Evolutionary conservation across 2,329 filamentous ascomycete genomes (phyloP).

Genomic region (Akanthomyces lecanii): DNA sequence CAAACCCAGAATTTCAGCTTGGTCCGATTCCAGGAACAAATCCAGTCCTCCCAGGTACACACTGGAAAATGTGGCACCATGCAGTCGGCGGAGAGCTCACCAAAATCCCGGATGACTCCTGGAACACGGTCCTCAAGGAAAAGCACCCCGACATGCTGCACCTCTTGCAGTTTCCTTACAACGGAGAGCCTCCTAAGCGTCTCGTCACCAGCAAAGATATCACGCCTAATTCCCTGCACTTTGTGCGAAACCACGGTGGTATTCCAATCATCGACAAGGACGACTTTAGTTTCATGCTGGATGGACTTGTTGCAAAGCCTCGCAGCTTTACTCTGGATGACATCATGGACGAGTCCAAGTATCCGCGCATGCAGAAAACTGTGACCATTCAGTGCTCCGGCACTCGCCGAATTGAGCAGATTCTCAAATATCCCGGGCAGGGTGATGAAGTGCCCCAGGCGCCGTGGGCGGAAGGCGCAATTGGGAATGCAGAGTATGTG

Average conservation of each 20-base stretch:
- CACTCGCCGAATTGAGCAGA: slow-evolving; percentile 66
- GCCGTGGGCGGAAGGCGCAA: slow-evolving; percentile 63
- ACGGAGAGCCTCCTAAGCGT: slow-evolving; percentile 57
- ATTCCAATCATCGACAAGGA: slow-evolving; percentile 61
- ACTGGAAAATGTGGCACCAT: slow-evolving; percentile 57
- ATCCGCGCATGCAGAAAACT: slow-evolving; percentile 55
- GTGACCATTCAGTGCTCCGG: slow-evolving; percentile 66
- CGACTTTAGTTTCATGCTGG: slow-evolving; percentile 50
- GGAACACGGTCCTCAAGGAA: slow-evolving; percentile 51
- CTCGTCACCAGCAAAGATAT: slow-evolving; percentile 47
- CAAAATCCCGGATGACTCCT: slow-evolving; percentile 53
- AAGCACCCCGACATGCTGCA: slow-evolving; percentile 59
- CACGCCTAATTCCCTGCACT: slow-evolving; percentile 56
- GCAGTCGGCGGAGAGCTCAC: slow-evolving; percentile 39
- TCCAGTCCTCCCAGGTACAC: slow-evolving; percentile 51
- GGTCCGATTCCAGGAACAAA: slow-evolving; percentile 53
- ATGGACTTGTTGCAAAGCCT: slow-evolving; percentile 58
- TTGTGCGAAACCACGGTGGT: slow-evolving; percentile 68
- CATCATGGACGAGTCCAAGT: slow-evolving; percentile 54
- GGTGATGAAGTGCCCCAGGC: slow-evolving; percentile 57
- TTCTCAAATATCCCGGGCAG: slow-evolving; percentile 59
- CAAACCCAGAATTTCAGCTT: slow-evolving; percentile 53
- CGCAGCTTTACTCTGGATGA: slow-evolving; percentile 54
- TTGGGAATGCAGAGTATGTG: slow-evolving; percentile 59
- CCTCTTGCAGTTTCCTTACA: slow-evolving; percentile 60